Evolutionary conservation across 2,329 filamentous ascomycete species (phyloP), one percentile per base, ranked within the genome.

Genomic region (Laburnicola sp.): DNA sequence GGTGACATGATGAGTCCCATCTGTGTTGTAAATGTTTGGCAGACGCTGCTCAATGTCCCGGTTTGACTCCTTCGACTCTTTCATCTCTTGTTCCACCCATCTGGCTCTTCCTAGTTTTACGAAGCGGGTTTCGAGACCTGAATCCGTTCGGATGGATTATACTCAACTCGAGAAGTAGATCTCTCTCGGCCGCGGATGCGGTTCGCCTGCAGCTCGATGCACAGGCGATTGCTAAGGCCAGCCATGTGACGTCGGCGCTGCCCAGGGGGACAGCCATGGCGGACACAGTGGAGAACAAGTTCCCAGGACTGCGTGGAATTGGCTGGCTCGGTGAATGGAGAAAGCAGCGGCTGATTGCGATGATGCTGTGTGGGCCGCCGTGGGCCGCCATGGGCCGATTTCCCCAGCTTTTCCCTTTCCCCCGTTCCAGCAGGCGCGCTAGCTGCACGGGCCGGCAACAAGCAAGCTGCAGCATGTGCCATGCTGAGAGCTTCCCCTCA

Each of bases 391-490:
- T 16, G 16, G 16, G 22, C n/a, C 37, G 45, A 28, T 37, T 48
- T 48, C 46, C 46, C 46, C 46, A 48, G 46, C 46, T 48, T 48
- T 45, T 37, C 46, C 31, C 46, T 48, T 45, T 37, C 46, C 31
- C 46, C 46, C 28, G 38, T 42, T 22, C 27, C 7, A 48, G 38
- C 38, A 28, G 38, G 23, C n/a, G 38, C 45, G 26, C 45, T 47
- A 47, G 28, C 23, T 27, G 46, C 46, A 31, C 23, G 38, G 46
- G 38, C 46, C 46, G 38, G 23, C 10, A 37, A 21, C 23, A 45
- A 37, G 43, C 28, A 28, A 48, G 45, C 37, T 22, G 4, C 16
- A 16, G 16, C 16, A 16, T 22, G 6, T n/a, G 45, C 21, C 26
- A 37, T 42, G 37, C 38, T 43, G 46, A n/a, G 37, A 38, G 45